Evolutionary conservation across 495 filamentous ascomycete species (phyloP), one percentile per base, ranked within the genome.

Genomic region (Aspergillus ostianus): DNA sequence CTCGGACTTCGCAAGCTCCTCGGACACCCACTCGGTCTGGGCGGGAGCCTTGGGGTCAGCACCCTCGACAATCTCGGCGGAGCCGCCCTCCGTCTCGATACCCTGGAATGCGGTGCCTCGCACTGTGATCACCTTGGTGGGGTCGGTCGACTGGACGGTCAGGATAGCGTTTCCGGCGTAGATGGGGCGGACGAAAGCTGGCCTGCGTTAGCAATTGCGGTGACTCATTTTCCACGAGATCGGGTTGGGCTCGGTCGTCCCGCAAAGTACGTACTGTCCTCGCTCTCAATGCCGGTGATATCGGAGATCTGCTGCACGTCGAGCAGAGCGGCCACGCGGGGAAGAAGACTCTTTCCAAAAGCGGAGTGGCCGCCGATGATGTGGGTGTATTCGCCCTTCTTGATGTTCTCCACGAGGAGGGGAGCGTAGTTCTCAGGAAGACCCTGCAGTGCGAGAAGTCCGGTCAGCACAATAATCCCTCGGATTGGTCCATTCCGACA

Each of bases 161-260:
- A 95, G 85, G 66, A 98, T 94, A 52, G 92, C 95, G 70, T 98
- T 98, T 47, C 94, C 94, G 54, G 94, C 94, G 69, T 98, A 98
- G 68, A 98, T 96, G 47, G 95, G 93, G 32, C 94, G 90, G 47
- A 97, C 90, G 70, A 98, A 98, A 20, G 91, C 84, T 87, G 59
- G 20, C 29, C 12, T n/a, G 30, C 6, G 53, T 75, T 44, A 74
- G 64, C 51, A 50, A 41, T 17, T 46, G 36, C 36, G 12, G 12
- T 20, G 51, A 52, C 57, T 56, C 46, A 53, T 61, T 13, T 4
- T 15, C 27, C 26, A 21, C 36, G 50, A 19, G 18, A 3, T 53
- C 18, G 8, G 21, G 8, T 32, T 1, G 19, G 23, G 27, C 17
- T 8, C 8, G 19, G 3, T 29, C 46, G 47, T 20, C 29, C n/a